Conservation (phyloP, 2,329 filamentous ascomycete genomes). For the Tetracladium maxilliforme region DNA sequence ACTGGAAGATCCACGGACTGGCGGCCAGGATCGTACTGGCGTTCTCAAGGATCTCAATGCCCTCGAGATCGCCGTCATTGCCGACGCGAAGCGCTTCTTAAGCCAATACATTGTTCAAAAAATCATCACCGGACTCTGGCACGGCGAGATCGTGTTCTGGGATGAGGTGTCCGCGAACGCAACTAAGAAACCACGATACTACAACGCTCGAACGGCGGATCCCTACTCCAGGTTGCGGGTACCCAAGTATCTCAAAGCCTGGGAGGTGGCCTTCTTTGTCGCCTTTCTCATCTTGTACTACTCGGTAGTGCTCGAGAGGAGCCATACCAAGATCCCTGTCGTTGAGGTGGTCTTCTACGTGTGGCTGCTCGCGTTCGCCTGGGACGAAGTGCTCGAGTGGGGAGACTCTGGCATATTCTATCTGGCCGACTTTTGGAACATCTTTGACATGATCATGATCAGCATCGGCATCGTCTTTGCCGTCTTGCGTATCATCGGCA, state of each 20-base stretch:
- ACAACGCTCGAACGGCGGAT: conserved; percentile 52
- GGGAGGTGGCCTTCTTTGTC: conserved; percentile 70
- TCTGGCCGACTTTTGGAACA: conserved; percentile 67
- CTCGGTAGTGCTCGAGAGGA: conserved; percentile 63
- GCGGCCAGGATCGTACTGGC: too few species aligned
- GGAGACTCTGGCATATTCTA: conserved; percentile 81
- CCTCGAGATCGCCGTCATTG: conserved; percentile 72
- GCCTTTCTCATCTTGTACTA: conserved; percentile 73
- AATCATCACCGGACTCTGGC: conserved; percentile 74
- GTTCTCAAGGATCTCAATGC: conserved; percentile 72
- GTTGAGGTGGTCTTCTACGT: conserved; percentile 70
- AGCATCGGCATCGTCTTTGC: conserved; percentile 58
- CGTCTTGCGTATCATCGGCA: conserved; percentile 54
- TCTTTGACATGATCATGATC: conserved; percentile 63
- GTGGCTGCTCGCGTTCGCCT: conserved; percentile 78
- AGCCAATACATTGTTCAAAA: conserved; percentile 69
- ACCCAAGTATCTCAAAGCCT: conserved; percentile 71
- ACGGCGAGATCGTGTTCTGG: conserved; percentile 80
- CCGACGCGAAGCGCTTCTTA: conserved; percentile 71
- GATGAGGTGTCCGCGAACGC: conserved; percentile 59
- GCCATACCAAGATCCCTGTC: conserved; percentile 47
- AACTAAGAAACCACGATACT: conserved; percentile 62
- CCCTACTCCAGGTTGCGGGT: conserved; percentile 65
- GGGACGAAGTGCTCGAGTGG: conserved; percentile 77
- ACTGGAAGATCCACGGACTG: too few species aligned